Base-by-base conservation (phyloP, 768 basidiomycete genomes). In the Agaricus subrufescens region DNA sequence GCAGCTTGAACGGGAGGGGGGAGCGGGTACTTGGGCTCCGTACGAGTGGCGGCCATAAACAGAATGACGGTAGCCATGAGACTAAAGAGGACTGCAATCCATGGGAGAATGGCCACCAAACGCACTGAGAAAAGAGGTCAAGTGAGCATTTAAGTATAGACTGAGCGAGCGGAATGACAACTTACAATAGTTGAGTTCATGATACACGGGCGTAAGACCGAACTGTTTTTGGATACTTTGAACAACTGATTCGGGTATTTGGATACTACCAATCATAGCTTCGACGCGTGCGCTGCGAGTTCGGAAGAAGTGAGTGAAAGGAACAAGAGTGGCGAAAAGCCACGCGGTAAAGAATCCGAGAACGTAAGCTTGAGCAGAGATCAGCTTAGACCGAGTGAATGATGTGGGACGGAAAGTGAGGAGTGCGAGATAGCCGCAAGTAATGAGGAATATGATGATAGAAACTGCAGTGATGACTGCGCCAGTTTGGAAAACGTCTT, bases 301-400 rank as follows among this genome's bases (percentile, higher is more conserved):
- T 30, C 70, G 71, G 56, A 75, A 71, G 63, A 75, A 73, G 62
- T 69, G 66, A 14, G 75, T 75, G 62, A 74, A 77, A 6, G 80
- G 69, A 8, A 81, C 68, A 25, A 75, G 65, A 3, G 70, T 66
- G 19, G 75, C 76, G 60, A 81, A 70, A 42, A 82, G 66, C 74
- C 75, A 80, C 26, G 72, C 43, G 37, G 71, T 62, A 59, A 70
- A 70, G 60, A 80, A 76, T 23, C 68, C 65, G 47, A 81, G 68
- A 14, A 71, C 26, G 52, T 55, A 63, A 52, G 60, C 69, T 64
- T 75, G 74, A 30, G 70, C 14, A 26, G 61, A 62, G 46, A 74
- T 67, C n/a, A 57, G 57, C n/a, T 52, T 55, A 15, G 40, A 19
- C 3, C 48, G 39, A 14, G 62, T 47, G 43, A 55, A 54, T 2